phyloP scores from a whole-genome alignment of 306 rosid species.

The Citrullus amarus region DNA sequence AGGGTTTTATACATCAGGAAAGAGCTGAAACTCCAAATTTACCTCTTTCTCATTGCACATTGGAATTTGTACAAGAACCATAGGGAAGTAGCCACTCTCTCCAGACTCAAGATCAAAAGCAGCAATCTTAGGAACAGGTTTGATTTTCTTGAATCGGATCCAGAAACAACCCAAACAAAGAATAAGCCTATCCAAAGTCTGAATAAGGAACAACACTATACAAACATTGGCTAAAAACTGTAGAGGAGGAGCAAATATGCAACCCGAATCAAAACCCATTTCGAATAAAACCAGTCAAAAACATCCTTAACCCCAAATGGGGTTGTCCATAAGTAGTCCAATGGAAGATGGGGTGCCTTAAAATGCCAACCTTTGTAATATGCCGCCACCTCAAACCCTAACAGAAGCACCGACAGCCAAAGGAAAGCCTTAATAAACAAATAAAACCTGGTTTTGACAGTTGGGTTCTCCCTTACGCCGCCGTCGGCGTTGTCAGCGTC shows the following conservation, averaged over 20 bases:
- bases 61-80: conserved; percentile 73
- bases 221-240: conserved; percentile 44
- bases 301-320: conserved; percentile 36
- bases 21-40: neutral
- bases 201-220: conserved; percentile 50
- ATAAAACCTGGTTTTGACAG: conserved; percentile 49
- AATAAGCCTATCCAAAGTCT: conserved; percentile 48
- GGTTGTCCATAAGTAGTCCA: conserved; percentile 30
- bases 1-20: neutral
- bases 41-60: conserved; percentile 87
- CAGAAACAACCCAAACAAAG: conserved; percentile 66
- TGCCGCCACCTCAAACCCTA: conserved; percentile 53
- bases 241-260: conserved; percentile 46
- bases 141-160: conserved; percentile 59
- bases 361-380: conserved; percentile 66
- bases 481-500: conserved; percentile 23
- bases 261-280: conserved; percentile 50
- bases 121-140: conserved; percentile 27
- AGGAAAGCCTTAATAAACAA: conserved; percentile 48
- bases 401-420: conserved; percentile 38
- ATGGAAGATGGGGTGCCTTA: conserved; percentile 25
- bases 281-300: conserved; percentile 37
- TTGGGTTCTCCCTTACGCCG: conserved; percentile 37
- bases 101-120: conserved; percentile 14
- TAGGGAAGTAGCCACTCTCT: conserved; percentile 25